Base-by-base conservation (phyloP, 2,329 filamentous ascomycete genomes). In the Coleophoma crateriformis region DNA sequence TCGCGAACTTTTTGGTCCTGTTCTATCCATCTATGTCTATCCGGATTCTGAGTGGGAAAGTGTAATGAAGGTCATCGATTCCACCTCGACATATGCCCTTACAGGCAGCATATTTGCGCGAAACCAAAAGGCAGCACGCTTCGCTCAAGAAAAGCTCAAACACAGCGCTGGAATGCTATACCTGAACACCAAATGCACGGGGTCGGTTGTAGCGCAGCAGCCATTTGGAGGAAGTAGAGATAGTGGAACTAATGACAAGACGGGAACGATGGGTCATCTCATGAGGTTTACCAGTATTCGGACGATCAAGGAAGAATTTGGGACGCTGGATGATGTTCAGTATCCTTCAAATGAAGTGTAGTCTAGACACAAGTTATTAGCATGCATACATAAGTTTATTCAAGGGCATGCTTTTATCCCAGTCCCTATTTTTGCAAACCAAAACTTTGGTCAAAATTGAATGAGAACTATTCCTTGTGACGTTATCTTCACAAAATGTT, bases 121-220 rank as follows among this genome's bases (percentile, higher is more conserved):
- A 51, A 85, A 90, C 66, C 74, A 87, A 39, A 68, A 75, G 45
- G 82, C 76, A 12, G 70, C 89, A 51, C 76, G 82, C 32, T 73
- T 75, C 47, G 87, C 85, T 1, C 85, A 89, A 67, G 79, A 88
- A 58, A 76, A 74, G 54, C 75, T 90, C 46, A 75, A 85, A 56
- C 81, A 89, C 63, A 72, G 83, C 0, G 86, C 87, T 1, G 87
- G 87, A 39, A 90, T 90, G 73, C 90, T 90, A 66, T 90, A 90
- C 71, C 75, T 90, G 70, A 90, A 90, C 72, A 86, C 82, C 74
- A 90, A 90, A 78, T 84, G 79, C 67, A 87, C 83, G 2, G 84
- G 82, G 43, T 82, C 83, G 13, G 80, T 87, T 20, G 82, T 86
- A 6, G 83, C 82, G 13, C 84, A 87, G 71, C 83, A 87, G 71